Evolutionary conservation across 805 yeast genomes (phyloP).

Genomic region (Schwanniomyces occidentalis): DNA sequence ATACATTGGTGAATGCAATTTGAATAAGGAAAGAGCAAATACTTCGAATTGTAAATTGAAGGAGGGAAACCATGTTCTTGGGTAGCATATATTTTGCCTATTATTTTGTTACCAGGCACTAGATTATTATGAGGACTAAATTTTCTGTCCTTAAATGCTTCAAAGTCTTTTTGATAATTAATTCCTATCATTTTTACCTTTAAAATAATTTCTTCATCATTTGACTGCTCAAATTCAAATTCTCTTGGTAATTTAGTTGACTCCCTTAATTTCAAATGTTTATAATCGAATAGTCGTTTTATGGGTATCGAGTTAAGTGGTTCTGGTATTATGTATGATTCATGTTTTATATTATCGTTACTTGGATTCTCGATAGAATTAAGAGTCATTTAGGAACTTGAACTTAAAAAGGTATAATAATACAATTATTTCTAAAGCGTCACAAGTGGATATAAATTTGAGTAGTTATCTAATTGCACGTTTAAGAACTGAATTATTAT

Average conservation of each 20-base stretch:
- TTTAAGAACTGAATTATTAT: too few species aligned
- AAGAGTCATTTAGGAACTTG: neutral
- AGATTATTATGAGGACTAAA: conserved; percentile 9
- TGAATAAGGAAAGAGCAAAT: conserved; percentile 35
- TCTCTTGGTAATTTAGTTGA: conserved; percentile 27
- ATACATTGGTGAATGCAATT: conserved; percentile 29
- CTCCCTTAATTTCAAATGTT: conserved; percentile 19
- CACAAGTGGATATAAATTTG: too few species aligned
- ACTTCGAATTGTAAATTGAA: conserved; percentile 15
- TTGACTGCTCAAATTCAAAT: conserved; percentile 11
- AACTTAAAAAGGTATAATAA: too few species aligned
- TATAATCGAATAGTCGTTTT: conserved; percentile 26
- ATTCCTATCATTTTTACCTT: conserved; percentile 29
- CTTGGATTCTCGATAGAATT: neutral
- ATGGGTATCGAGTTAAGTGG: conserved; percentile 18
- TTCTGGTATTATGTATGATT: conserved; percentile 1
- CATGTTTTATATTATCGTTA: too few species aligned
- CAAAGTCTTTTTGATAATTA: conserved; percentile 28
- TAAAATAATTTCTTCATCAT: conserved; percentile 20
- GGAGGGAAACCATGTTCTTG: conserved; percentile 7
- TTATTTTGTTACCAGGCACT: conserved; percentile 36
- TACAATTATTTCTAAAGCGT: too few species aligned
- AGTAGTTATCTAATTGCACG: too few species aligned
- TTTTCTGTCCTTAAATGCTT: conserved; percentile 9
- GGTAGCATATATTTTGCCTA: conserved; percentile 26